Conservation (phyloP, 768 basidiomycete species). For the Naematelia encephala region DNA sequence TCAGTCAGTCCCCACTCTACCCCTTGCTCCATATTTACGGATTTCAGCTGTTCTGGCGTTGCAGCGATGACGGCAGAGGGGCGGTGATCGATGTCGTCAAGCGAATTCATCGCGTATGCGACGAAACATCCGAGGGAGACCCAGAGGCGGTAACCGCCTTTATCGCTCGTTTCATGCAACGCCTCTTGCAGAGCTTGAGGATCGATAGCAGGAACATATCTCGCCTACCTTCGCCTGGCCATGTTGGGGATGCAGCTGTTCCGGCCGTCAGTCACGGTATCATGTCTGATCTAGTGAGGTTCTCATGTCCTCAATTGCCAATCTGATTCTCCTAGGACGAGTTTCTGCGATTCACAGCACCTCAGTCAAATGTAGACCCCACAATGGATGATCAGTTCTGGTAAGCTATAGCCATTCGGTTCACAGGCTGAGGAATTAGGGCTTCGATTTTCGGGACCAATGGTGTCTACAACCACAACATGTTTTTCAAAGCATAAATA, state of each 20-base stretch:
- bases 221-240: background rate
- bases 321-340: background rate
- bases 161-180: slow-evolving; percentile 1
- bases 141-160: background rate
- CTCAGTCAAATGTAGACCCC: background rate
- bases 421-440: background rate
- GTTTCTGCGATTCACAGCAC: background rate
- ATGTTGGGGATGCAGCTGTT: background rate
- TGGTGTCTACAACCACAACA: background rate
- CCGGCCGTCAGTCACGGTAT: background rate
- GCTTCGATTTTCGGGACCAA: background rate
- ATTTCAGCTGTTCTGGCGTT: background rate
- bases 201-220: background rate
- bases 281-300: background rate
- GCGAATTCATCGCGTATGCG: background rate
- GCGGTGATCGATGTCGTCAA: background rate
- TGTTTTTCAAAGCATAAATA: background rate
- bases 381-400: slow-evolving; percentile 7
- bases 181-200: background rate
- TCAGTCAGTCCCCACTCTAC: background rate
- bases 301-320: too few species aligned
- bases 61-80: background rate
- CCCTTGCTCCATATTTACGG: background rate
- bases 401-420: background rate
- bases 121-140: background rate